Evolutionary conservation across 1,284 basidiomycete species (phyloP).

Genomic region (Rhodotorula sp.): DNA sequence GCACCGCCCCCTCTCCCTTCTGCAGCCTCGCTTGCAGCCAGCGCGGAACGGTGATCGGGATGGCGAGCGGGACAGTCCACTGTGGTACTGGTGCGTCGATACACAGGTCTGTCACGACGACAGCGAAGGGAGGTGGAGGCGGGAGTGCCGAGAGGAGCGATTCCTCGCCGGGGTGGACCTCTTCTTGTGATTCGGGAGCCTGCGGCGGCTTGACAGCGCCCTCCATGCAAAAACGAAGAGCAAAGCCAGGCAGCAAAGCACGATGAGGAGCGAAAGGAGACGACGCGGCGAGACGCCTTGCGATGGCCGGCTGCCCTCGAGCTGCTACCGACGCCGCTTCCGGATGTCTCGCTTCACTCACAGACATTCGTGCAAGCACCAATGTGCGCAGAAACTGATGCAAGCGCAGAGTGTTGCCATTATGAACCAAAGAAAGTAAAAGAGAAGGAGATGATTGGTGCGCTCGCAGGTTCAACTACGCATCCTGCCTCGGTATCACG

Average conservation of each 20-base stretch:
- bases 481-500: no score
- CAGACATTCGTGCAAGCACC: no score
- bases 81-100: conserved; percentile 22
- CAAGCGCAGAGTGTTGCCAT: no score
- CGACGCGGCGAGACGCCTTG: no score
- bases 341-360: not conserved
- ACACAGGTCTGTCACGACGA: conserved; percentile 10
- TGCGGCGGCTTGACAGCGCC: no score
- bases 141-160: conserved; percentile 17
- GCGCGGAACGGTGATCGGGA: conserved; percentile 32
- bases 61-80: conserved; percentile 27
- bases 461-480: no score
- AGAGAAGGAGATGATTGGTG: no score
- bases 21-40: conserved; percentile 5
- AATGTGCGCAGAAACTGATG: no score
- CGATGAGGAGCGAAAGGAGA: not conserved
- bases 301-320: not conserved
- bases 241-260: not conserved
- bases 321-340: not conserved
- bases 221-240: not conserved
- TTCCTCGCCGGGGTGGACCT: not conserved
- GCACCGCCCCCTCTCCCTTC: not conserved
- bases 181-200: not conserved
- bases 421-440: no score
- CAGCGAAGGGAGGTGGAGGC: conserved; percentile 3